Evolutionary conservation across 23 red algal species (phyloP), one percentile per base, ranked within the genome.

Genomic region (Gracilariopsis chorda): DNA sequence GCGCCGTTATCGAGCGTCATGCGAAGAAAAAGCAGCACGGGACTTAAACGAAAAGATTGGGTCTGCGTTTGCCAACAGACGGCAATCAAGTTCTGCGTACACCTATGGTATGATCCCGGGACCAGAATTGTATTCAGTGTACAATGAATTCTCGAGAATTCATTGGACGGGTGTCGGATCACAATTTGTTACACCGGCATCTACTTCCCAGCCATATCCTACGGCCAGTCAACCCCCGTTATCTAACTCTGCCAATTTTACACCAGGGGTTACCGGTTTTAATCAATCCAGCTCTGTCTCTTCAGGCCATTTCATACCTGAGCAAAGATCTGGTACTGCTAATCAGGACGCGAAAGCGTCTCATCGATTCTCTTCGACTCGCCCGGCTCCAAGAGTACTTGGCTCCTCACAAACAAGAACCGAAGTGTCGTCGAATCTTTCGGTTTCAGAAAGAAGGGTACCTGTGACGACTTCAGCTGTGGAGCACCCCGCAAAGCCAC

Each of bases 1-100:
- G 97, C 72, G 74, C 84, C 51, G 94, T 99, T 39, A 99, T 99
- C 91, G 97, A 99, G 65, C 87, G 88, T 37, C 90, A 91, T 25
- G 97, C 93, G 3, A 92, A 84, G 12, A 99, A 49, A 77, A 87
- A 53, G 83, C 94, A 37, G 71, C 68, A 0, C 74, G 91, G 35
- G 90, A 96, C 24, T 49, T 99, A 1, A 88, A 93, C 30, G 93
- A 99, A 35, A 88, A 84, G 45, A 81, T 94, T 41, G 63, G 75
- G 23, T 69, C 80, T 33, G 81, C 56, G 11, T 79, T 94, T 85
- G 65, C 91, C 0, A 57, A 48, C 23, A 80, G 81, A 25, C 62
- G 91, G 14, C 91, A 59, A 30, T 70, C 68, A 30, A 64, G 87
- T 20, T 53, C 69, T 33, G 59, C 77, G 27, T 84, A 84, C 24